Conservation (phyloP, 179 eudicot genomes). For the Dionaea muscipula region DNA sequence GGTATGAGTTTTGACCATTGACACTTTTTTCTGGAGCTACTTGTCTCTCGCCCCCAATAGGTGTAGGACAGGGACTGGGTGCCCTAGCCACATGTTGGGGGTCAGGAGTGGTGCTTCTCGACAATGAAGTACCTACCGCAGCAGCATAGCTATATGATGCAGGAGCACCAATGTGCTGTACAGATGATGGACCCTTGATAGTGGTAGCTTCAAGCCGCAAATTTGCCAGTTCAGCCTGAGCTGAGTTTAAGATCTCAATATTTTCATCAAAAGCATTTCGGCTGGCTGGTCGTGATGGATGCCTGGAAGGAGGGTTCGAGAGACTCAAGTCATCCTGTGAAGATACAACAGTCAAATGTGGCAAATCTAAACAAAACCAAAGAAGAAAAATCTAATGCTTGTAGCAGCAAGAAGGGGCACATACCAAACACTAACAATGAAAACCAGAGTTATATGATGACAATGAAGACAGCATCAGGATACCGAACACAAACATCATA, state of each 20-base stretch:
- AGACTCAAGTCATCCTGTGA: conserved; percentile 66
- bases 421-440: not conserved
- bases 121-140: conserved; percentile 69
- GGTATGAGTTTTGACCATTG: conserved; percentile 45
- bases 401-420: not conserved
- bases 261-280: conserved; percentile 69
- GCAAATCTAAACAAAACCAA: not conserved
- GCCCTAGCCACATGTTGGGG: conserved; percentile 71
- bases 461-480: not conserved
- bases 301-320: conserved; percentile 55
- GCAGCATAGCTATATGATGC: conserved; percentile 76
- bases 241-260: conserved; percentile 31
- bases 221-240: conserved; percentile 67
- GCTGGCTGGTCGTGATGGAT: conserved; percentile 87
- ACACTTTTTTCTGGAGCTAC: conserved; percentile 40
- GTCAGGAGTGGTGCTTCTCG: conserved; percentile 94
- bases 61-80: conserved; percentile 88
- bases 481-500: not conserved
- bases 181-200: conserved; percentile 32
- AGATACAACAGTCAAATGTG: conserved; percentile 7
- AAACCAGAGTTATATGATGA: too few relatives aligned
- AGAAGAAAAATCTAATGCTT: not conserved
- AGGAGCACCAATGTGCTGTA: conserved; percentile 35
- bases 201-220: conserved; percentile 35
- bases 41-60: conserved; percentile 74